phyloP scores from a whole-genome alignment of 2,329 filamentous ascomycete species.

The Pseudogymnoascus sp. region DNA sequence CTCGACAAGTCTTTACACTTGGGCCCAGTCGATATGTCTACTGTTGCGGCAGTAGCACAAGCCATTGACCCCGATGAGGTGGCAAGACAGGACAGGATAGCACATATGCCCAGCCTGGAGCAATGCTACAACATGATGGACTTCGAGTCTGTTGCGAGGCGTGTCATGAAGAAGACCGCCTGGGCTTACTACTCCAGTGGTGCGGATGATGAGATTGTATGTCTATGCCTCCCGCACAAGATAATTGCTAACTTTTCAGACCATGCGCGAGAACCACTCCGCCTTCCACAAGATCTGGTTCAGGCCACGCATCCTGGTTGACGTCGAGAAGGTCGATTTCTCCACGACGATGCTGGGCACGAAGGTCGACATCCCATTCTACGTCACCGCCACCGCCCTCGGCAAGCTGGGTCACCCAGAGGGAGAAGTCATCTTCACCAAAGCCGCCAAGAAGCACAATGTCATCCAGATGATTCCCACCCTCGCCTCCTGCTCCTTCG shows the following conservation, averaged over 20 bases:
- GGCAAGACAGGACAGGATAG: slow-evolving; percentile 65
- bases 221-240: slow-evolving; percentile 22
- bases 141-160: slow-evolving; percentile 86
- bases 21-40: slow-evolving; percentile 81
- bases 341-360: slow-evolving; percentile 90
- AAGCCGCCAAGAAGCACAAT: slow-evolving; percentile 75
- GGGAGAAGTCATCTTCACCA: slow-evolving; percentile 85
- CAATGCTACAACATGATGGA: slow-evolving; percentile 93
- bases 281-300: slow-evolving; percentile 98
- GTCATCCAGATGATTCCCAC: slow-evolving; percentile 99
- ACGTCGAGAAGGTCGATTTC: slow-evolving; percentile 82
- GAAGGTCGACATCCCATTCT: slow-evolving; percentile 79
- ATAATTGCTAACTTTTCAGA: slow-evolving; percentile 43
- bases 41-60: slow-evolving; percentile 61
- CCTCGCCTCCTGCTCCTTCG: slow-evolving; percentile 90
- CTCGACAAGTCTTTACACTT: slow-evolving; percentile 79
- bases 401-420: slow-evolving; percentile 92
- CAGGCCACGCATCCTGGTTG: slow-evolving; percentile 76
- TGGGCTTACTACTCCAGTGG: slow-evolving; percentile 98
- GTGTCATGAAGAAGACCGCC: slow-evolving; percentile 89
- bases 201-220: slow-evolving; percentile 78
- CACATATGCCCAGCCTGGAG: slow-evolving; percentile 68
- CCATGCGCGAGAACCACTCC: slow-evolving; percentile 87
- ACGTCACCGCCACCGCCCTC: slow-evolving; percentile 90
- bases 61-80: slow-evolving; percentile 63